phyloP scores from a whole-genome alignment of 139 green algal genomes.

The Nannochloris sp. region DNA sequence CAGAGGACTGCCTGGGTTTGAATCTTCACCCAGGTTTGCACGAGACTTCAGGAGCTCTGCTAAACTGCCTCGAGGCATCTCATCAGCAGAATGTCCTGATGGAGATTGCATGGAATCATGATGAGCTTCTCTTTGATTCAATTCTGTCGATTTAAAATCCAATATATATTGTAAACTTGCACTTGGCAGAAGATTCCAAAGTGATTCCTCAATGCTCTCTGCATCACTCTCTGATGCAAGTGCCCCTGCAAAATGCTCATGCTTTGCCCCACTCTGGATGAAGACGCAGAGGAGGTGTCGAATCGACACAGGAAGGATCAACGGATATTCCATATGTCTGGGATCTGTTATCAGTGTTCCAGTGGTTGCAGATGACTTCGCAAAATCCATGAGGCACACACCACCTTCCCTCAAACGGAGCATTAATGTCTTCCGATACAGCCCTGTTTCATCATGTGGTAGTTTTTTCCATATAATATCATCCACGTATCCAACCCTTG shows the following conservation, averaged over 20 bases:
- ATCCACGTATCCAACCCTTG: slow-evolving; percentile 26
- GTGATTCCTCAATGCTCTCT: neutral
- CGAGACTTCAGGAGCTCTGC: neutral
- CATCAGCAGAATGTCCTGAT: neutral
- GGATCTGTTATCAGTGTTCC: no score
- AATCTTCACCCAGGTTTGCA: neutral
- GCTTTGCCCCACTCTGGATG: no score
- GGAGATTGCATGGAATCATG: neutral
- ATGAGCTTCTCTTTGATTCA: neutral
- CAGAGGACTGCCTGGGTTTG: neutral
- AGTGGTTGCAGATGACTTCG: no score
- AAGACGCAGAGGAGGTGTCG: no score
- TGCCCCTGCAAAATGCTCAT: no score
- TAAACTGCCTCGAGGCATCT: neutral
- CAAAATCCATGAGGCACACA: no score
- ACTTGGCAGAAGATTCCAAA: neutral
- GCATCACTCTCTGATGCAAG: no score
- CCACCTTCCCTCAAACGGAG: neutral
- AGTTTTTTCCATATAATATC: slow-evolving; percentile 55
- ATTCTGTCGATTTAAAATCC: neutral
- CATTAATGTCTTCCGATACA: neutral
- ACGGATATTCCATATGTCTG: no score
- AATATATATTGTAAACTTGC: neutral
- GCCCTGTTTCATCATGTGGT: slow-evolving; percentile 12
- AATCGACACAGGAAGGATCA: no score